A percentile compares a stretch with the other conserved stretches of the same genome.
phyloP scores from a whole-genome alignment of 164 flowering plant genomes.

The Cinnamomum chago region DNA sequence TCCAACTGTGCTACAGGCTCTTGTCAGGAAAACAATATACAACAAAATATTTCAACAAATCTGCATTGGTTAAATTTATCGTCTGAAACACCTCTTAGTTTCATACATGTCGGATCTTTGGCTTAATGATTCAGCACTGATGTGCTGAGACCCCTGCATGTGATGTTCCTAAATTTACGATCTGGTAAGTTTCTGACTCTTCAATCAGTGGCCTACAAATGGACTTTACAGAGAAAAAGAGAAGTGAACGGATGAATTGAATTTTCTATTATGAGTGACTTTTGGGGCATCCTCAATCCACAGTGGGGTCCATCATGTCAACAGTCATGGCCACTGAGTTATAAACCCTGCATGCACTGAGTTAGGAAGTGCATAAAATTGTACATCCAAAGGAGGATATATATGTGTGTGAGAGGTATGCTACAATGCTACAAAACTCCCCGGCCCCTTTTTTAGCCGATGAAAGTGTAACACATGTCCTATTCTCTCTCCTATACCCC shows the following conservation, averaged over 20 bases:
- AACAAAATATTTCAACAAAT: neutral
- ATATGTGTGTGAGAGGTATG: no score
- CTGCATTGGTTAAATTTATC: no score
- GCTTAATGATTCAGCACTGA: neutral
- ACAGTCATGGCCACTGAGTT: neutral
- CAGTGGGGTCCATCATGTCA: neutral
- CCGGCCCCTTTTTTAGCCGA: no score
- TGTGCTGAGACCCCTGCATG: neutral
- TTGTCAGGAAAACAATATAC: no score
- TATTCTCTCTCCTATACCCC: no score
- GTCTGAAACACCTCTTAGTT: neutral
- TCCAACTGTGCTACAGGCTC: no score
- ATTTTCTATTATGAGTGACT: neutral
- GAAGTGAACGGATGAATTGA: neutral
- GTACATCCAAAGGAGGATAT: no score
- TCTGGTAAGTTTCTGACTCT: neutral
- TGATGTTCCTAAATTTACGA: neutral
- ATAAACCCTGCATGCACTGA: neutral
- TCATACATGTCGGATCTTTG: neutral
- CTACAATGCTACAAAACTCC: no score
- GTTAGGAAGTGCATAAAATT: no score
- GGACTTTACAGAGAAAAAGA: neutral
- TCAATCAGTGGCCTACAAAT: neutral
- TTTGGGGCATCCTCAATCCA: neutral
- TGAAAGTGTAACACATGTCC: no score